These are phyloP conservation scores for Mesembryanthemum crystallinum DNA, from an alignment of 148 eudicot genomes.

Conservation along the genomic window DNA sequence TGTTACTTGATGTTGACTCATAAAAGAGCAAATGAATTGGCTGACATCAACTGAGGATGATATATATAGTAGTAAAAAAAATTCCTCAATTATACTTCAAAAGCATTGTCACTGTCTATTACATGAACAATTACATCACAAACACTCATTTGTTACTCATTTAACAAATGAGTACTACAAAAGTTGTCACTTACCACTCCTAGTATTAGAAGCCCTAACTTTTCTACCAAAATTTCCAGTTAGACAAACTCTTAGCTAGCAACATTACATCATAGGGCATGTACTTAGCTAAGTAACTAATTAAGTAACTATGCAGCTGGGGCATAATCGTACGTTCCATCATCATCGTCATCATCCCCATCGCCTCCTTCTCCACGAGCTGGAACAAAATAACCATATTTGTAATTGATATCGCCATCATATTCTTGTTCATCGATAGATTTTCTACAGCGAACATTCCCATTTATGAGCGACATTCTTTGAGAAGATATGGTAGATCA, in stretches of 20 bases:
- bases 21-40: too few relatives aligned
- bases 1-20: too few relatives aligned
- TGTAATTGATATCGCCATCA: neutral
- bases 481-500: too few relatives aligned
- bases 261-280: neutral
- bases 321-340: slow-evolving; percentile 16
- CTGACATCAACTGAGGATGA: too few relatives aligned
- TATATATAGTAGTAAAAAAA: too few relatives aligned
- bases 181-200: neutral
- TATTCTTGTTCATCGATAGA: neutral
- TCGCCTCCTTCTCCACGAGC: neutral
- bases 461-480: too few relatives aligned
- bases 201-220: neutral
- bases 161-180: neutral
- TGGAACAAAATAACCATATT: neutral
- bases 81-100: too few relatives aligned
- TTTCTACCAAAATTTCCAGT: neutral
- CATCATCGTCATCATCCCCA: slow-evolving; percentile 13
- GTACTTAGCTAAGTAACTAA: neutral
- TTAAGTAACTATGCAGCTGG: slow-evolving; percentile 12
- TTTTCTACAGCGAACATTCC: too few relatives aligned
- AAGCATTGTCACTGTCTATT: too few relatives aligned
- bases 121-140: too few relatives aligned
- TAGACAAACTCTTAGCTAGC: neutral
- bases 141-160: neutral